Conservation (phyloP, 768 basidiomycete genomes). For the Trametes meyenii region DNA sequence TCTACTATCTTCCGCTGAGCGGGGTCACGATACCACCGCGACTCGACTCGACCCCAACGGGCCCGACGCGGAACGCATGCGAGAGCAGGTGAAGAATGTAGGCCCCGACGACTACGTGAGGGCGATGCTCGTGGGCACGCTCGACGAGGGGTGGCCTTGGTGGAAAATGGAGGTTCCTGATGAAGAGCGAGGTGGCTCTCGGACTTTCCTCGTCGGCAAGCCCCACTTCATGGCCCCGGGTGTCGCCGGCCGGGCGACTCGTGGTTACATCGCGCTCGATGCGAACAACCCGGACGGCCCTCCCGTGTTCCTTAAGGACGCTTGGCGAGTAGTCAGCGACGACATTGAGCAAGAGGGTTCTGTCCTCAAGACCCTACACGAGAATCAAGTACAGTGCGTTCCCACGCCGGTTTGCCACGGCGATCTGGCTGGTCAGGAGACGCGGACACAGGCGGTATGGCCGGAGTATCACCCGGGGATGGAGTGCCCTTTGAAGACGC, state of each 20-base stretch:
- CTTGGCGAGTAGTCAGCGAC: constrained; percentile 3
- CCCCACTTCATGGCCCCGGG: constrained; percentile 32
- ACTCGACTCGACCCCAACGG: not conserved
- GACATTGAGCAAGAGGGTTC: constrained; percentile 8
- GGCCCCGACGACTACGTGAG: not conserved
- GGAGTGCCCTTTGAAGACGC: constrained; percentile 4
- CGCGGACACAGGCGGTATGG: not conserved
- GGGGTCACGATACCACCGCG: constrained; percentile 11
- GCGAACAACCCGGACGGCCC: not conserved
- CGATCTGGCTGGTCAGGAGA: constrained; percentile 10
- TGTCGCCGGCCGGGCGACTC: not conserved
- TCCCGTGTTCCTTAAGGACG: constrained; percentile 9
- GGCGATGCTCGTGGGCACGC: not conserved
- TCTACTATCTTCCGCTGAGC: not conserved
- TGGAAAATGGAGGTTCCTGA: not conserved
- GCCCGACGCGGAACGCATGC: not conserved
- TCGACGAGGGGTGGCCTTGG: not conserved
- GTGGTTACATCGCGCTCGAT: constrained; percentile 1
- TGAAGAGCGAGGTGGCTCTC: not conserved
- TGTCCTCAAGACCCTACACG: not conserved
- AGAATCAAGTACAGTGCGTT: not conserved
- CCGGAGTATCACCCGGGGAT: not conserved
- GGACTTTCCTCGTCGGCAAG: constrained; percentile 3
- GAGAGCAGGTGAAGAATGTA: not conserved
- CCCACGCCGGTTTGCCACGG: constrained; percentile 3